Conservation (phyloP, 495 filamentous ascomycete species). For the Penicillium maclennaniae region DNA sequence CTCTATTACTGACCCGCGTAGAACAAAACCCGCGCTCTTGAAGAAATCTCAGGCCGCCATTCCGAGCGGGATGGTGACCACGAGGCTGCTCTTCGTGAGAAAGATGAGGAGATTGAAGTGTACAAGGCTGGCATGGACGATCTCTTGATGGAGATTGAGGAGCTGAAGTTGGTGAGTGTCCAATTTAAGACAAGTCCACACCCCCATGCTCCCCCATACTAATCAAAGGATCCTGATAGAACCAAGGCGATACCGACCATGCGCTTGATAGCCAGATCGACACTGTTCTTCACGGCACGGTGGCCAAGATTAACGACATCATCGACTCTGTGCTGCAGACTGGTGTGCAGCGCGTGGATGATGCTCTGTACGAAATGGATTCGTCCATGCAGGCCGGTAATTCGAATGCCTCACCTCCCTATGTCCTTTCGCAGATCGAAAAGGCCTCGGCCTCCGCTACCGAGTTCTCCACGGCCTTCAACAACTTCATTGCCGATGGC, state of each 20-base stretch:
- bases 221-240: slow-evolving; percentile 24
- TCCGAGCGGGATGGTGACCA: slow-evolving; percentile 81
- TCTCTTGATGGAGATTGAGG: slow-evolving; percentile 83
- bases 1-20: slow-evolving; percentile 23
- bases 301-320: slow-evolving; percentile 93
- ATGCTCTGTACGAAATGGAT: slow-evolving; percentile 94
- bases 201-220: background rate
- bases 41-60: slow-evolving; percentile 74
- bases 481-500: slow-evolving; percentile 95
- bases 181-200: background rate
- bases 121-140: slow-evolving; percentile 97
- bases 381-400: slow-evolving; percentile 98
- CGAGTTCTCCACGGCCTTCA: slow-evolving; percentile 96
- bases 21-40: slow-evolving; percentile 80
- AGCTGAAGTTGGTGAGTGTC: slow-evolving; percentile 56
- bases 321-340: slow-evolving; percentile 95
- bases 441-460: slow-evolving; percentile 93
- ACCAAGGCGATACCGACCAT: slow-evolving; percentile 70
- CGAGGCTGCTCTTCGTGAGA: slow-evolving; percentile 76
- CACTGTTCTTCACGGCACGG: slow-evolving; percentile 73
- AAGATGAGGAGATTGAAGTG: slow-evolving; percentile 95
- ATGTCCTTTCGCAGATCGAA: slow-evolving; percentile 93
- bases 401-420: slow-evolving; percentile 93
- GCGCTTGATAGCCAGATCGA: slow-evolving; percentile 89
- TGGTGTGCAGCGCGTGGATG: slow-evolving; percentile 91